Evolutionary conservation across 164 flowering plant species (phyloP).

Genomic region (Kingdonia uniflora): DNA sequence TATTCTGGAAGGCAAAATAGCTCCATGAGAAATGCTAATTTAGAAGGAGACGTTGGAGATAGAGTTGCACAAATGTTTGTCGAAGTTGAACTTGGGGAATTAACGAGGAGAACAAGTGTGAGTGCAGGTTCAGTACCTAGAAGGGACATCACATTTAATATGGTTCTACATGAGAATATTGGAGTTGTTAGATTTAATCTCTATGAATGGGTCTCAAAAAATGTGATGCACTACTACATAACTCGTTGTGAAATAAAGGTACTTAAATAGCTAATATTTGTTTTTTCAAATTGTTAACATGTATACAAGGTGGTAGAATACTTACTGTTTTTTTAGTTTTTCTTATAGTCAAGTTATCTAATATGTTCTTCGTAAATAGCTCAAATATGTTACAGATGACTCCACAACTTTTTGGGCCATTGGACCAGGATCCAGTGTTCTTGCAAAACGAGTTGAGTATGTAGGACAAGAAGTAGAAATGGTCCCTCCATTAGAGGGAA

Average conservation of each 20-base stretch:
- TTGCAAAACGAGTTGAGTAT: constrained; percentile 51
- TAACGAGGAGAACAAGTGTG: constrained; percentile 62
- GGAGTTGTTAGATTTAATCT: constrained; percentile 64
- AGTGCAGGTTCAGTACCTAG: constrained; percentile 49
- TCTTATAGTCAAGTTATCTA: neutral
- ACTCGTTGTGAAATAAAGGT: constrained; percentile 92
- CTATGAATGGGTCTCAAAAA: constrained; percentile 51
- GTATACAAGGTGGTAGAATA: no score
- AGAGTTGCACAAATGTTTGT: constrained; percentile 53
- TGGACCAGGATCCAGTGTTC: constrained; percentile 49
- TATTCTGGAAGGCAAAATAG: constrained; percentile 30
- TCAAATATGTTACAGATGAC: constrained; percentile 70
- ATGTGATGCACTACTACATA: constrained; percentile 60
- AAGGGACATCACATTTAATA: constrained; percentile 80
- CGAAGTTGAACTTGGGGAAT: constrained; percentile 78
- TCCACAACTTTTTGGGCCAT: constrained; percentile 92
- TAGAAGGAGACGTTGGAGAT: constrained; percentile 25
- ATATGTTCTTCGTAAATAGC: constrained; percentile 26
- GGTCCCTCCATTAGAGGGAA: constrained; percentile 80
- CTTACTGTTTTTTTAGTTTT: neutral
- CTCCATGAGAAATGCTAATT: constrained; percentile 13
- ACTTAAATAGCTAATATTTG: neutral
- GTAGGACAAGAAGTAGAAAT: constrained; percentile 82
- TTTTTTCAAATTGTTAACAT: no score
- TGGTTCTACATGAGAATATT: constrained; percentile 63